Evolutionary conservation across 495 filamentous ascomycete genomes (phyloP).

Genomic region (Aspergillus bertholletiae): DNA sequence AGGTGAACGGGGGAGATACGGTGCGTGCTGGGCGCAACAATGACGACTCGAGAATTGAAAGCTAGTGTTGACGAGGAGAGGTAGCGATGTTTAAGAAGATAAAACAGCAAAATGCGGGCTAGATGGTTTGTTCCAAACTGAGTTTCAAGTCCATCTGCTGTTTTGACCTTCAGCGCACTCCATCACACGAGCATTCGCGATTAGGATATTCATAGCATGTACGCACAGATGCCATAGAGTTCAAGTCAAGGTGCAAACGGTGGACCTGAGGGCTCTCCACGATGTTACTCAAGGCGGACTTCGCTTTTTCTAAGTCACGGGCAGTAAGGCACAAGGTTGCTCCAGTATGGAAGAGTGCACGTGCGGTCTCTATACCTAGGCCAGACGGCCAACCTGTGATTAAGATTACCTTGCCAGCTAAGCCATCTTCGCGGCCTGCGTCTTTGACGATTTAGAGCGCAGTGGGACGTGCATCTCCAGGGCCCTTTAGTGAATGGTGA

Average conservation of each 20-base stretch:
- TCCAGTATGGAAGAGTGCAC: constrained; percentile 44
- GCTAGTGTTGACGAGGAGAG: constrained; percentile 31
- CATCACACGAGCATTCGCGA: constrained; percentile 31
- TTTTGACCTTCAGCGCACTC: constrained; percentile 24
- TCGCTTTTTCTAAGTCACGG: constrained; percentile 23
- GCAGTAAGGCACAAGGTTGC: constrained; percentile 43
- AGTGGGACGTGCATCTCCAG: constrained; percentile 53
- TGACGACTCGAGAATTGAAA: constrained; percentile 43
- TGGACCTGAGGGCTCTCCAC: constrained; percentile 14
- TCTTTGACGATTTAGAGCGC: constrained; percentile 50
- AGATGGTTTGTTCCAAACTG: constrained; percentile 51
- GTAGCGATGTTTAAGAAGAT: constrained; percentile 39
- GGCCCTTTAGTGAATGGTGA: constrained; percentile 36
- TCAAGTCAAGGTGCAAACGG: constrained; percentile 35
- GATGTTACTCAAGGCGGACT: constrained; percentile 21
- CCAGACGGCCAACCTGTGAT: constrained; percentile 28
- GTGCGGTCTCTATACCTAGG: neutral
- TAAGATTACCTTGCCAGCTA: constrained; percentile 44
- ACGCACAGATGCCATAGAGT: constrained; percentile 39
- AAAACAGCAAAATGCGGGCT: constrained; percentile 49
- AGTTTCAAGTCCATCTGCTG: constrained; percentile 41
- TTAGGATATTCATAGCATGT: constrained; percentile 9
- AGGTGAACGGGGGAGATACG: constrained; percentile 17
- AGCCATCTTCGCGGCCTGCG: constrained; percentile 31
- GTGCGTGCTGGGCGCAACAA: constrained; percentile 37